Base-by-base conservation (phyloP, 768 basidiomycete species). In the Obba rivulosa region DNA sequence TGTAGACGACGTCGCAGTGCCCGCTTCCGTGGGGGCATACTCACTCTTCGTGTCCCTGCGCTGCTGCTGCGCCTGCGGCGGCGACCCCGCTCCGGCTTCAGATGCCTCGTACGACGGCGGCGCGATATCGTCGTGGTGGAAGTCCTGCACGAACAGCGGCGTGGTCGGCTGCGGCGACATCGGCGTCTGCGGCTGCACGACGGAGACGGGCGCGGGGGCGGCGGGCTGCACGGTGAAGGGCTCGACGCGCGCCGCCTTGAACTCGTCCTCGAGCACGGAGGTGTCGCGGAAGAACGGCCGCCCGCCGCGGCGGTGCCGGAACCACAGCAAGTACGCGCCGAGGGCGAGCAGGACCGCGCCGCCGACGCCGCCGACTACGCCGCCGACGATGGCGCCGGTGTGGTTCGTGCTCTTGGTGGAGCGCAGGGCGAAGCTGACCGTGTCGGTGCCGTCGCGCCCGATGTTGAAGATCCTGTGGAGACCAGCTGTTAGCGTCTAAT, bases 341-440 rank as follows among this genome's bases (percentile, higher is more conserved):
- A 62, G 42, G 34, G 45, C 60, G 51, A 66, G 11, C 45, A 57
- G 34, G 41, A 57, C 42, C 44, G 65, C 55, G 39, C 55, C 59
- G 11, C 48, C 57, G 38, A 64, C 57, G 46, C 65, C 63, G 34
- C 64, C 62, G 20, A 66, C 55, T 2, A 55, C 53, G 36, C 63
- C 62, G 36, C 65, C 63, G 41, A 65, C 56, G 46, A 66, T 62
- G 9, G 63, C 58, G 44, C 63, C 65, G 38, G 55, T 53, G 53
- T 58, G 48, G 31, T 52, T 52, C n/a, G 54, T 49, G 11, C 25
- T 38, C 34, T 53, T 49, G 43, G 50, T 41, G 8, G 53, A 35
- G 34, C 56, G 52, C 9, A 54, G 51, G 18, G 62, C 61, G 44
- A 63, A 60, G 31, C 61, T 59, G 45, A 63, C 46, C 13, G 53